Percentiles rank a stretch among this genome's conserved stretches.
Conservation (phyloP, 805 yeast species). For the Pichia thaimueangensis region DNA sequence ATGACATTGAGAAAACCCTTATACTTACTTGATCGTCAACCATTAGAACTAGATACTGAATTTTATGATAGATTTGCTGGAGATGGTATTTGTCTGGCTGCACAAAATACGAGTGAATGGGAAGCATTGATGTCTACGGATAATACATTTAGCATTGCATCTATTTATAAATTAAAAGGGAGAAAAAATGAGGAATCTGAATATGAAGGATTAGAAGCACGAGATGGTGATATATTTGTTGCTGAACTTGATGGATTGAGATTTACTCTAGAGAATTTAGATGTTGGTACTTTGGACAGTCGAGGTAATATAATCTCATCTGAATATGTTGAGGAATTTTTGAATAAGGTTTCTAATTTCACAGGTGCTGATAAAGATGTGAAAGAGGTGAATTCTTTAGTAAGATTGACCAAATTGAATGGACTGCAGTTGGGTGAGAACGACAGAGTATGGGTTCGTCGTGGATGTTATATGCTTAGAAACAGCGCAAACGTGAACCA, state of each 20-base stretch:
- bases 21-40: conserved; percentile 20
- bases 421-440: neutral
- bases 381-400: neutral
- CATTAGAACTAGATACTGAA: conserved; percentile 25
- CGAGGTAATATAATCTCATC: conserved; percentile 30
- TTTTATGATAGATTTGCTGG: conserved; percentile 31
- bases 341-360: no score
- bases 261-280: conserved; percentile 40
- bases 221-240: conserved; percentile 33
- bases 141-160: conserved; percentile 2
- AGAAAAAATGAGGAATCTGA: no score
- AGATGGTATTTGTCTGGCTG: conserved; percentile 4
- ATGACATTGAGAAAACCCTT: conserved; percentile 39
- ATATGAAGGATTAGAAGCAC: neutral
- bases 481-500: neutral
- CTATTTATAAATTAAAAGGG: conserved; percentile 3
- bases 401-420: conserved; percentile 1
- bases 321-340: conserved; percentile 11
- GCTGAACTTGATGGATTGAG: conserved; percentile 38
- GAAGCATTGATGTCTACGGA: conserved; percentile 13
- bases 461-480: neutral
- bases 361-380: neutral
- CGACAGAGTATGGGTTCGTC: neutral
- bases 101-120: conserved; percentile 7
- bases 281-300: conserved; percentile 35